These are phyloP conservation scores for Diaporthe velutina DNA, from an alignment of 2,329 filamentous ascomycete species.

Conservation along the genomic window DNA sequence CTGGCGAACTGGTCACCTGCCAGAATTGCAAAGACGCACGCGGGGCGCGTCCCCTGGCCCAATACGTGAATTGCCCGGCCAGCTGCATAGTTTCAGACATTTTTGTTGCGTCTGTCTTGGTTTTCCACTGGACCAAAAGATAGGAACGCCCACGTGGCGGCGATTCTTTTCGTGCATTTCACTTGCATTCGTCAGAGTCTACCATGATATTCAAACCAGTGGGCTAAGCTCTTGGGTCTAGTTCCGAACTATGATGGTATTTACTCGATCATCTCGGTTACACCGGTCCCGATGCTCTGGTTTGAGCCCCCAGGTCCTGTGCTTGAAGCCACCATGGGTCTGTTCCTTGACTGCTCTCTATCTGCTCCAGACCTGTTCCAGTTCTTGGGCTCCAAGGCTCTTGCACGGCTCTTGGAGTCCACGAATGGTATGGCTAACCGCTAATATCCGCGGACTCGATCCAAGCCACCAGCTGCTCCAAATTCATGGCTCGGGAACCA, in stretches of 20 bases:
- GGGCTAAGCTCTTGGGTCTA: not conserved
- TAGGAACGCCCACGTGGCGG: not conserved
- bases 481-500: not conserved
- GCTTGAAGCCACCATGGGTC: slow-evolving; percentile 1
- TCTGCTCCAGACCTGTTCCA: not conserved
- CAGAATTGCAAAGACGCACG: not conserved
- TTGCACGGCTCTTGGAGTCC: not conserved
- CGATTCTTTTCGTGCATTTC: not conserved
- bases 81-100: not conserved
- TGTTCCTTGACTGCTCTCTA: not conserved
- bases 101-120: not conserved
- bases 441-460: not conserved
- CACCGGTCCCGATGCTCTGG: slow-evolving; percentile 5
- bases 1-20: not conserved
- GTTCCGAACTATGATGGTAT: not conserved
- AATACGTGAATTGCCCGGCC: not conserved
- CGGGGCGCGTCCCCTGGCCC: not conserved
- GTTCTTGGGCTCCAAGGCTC: not conserved
- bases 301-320: slow-evolving; percentile 6
- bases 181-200: slow-evolving; percentile 4
- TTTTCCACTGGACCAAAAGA: too few relatives aligned
- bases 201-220: not conserved
- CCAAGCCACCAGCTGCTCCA: not conserved
- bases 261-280: slow-evolving; percentile 5
- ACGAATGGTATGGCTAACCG: slow-evolving; percentile 5